phyloP scores from a whole-genome alignment of 2,329 filamentous ascomycete genomes.

The Aureobasidium vineae region DNA sequence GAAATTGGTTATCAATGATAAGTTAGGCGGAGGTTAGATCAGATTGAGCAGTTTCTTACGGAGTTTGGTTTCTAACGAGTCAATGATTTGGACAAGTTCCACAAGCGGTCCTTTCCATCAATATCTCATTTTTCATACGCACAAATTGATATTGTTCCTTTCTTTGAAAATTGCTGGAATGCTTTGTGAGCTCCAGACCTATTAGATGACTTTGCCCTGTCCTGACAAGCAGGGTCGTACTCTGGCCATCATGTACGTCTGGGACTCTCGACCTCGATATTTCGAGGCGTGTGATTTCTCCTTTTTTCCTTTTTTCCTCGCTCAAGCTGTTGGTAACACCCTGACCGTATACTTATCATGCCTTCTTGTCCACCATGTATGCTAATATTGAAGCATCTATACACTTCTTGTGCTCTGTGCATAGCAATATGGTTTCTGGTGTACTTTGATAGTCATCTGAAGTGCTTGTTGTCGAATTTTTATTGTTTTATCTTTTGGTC shows the following conservation, averaged over 20 bases:
- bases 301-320: not conserved
- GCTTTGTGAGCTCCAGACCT: too few species aligned
- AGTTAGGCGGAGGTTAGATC: not conserved
- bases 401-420: not conserved
- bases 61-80: slow-evolving; percentile 9
- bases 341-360: not conserved
- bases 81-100: slow-evolving; percentile 1
- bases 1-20: not conserved
- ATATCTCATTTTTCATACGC: not conserved
- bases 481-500: too few species aligned
- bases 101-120: not conserved
- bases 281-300: not conserved
- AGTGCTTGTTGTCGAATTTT: too few species aligned
- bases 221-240: too few species aligned
- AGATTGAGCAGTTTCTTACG: slow-evolving; percentile 4
- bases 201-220: not conserved
- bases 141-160: not conserved
- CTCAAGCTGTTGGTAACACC: not conserved
- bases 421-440: too few species aligned
- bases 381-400: not conserved
- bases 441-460: too few species aligned
- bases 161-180: not conserved
- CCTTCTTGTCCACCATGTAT: not conserved
- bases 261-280: too few species aligned
- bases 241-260: too few species aligned